Base-by-base conservation (phyloP, 1,284 basidiomycete species). In the Tilletia indica region DNA sequence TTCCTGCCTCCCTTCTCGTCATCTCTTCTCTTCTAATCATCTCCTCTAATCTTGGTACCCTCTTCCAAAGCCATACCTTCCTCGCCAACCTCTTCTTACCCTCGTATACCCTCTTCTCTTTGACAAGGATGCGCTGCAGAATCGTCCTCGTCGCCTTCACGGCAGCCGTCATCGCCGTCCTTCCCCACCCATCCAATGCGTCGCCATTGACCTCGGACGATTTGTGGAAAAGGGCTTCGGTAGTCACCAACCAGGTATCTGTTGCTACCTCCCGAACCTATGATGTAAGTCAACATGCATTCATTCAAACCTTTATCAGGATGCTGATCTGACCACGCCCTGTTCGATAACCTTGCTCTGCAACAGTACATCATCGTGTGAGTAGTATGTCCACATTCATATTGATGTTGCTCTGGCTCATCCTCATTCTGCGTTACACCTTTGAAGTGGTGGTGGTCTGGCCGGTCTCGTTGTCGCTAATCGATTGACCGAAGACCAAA, bases 391-490 rank as follows among this genome's bases (percentile, higher is more conserved):
- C 19, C 54, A 49, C 54, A 58, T 58, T 58, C 19, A 31, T 19
- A 25, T 58, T 21, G 34, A 25, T 14, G 58, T 63, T 19, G 16
- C 25, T 45, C 42, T 45, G 42, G 14, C 42, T 45, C 42, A 45
- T 3, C 14, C 14, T 14, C 14, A 9, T 14, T 45, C 42, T 45
- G 54, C 54, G 1, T 66, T 6, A 2, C 21, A 66, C 2, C 2
- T 3, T 39, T 9, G 19, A 25, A 45, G 34, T 34, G 67, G 67
- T 8, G 67, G 76, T n/a, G 73, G 84, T 49, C 85, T 83, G 5
- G 83, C 84, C 4, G 84, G 84, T 31, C 80, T 79, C 25, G 84
- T 85, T 1, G 73, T 85, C 12, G 84, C 84, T 25, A 82, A 85
- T 70, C 77, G 84, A 38, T 76, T 85, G 31, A 84, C 84, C n/a